Percentiles rank a stretch among this genome's conserved stretches.
These are phyloP conservation scores for Epichloe uncinata DNA, from an alignment of 2,329 filamentous ascomycete genomes.

Conservation along the genomic window DNA sequence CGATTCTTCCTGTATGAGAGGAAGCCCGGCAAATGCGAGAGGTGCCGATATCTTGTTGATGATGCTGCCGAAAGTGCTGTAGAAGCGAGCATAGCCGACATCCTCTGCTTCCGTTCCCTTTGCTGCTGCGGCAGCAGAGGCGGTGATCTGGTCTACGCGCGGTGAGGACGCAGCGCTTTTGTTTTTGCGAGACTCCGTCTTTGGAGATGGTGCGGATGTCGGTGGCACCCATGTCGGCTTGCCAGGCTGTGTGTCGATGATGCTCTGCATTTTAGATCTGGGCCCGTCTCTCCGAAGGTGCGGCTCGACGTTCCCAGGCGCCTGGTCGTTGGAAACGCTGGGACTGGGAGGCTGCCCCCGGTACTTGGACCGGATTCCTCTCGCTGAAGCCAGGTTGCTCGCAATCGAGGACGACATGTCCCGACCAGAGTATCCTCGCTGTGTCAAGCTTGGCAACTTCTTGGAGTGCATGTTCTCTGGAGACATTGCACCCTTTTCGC, in stretches of 20 bases:
- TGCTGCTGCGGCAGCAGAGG: conserved; percentile 7
- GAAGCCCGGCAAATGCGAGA: conserved; percentile 83
- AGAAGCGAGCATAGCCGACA: conserved; percentile 81
- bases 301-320: conserved; percentile 54
- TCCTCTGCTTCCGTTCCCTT: conserved; percentile 32
- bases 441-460: conserved; percentile 20
- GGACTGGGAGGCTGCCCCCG: conserved; percentile 59
- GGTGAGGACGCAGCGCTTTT: conserved; percentile 12
- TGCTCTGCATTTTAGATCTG: conserved; percentile 39
- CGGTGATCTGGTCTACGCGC: conserved; percentile 11
- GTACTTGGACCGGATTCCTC: conserved; percentile 58
- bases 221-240: conserved; percentile 42
- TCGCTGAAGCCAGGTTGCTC: conserved; percentile 73
- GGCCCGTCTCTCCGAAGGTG: conserved; percentile 37
- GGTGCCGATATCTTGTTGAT: conserved; percentile 84
- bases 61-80: conserved; percentile 78
- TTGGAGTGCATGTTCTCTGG: neutral
- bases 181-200: conserved; percentile 14
- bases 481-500: conserved; percentile 15
- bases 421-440: conserved; percentile 43
- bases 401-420: conserved; percentile 73
- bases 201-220: conserved; percentile 10
- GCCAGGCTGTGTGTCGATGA: conserved; percentile 37
- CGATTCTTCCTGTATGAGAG: conserved; percentile 47
- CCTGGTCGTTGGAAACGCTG: conserved; percentile 60